phyloP scores from a whole-genome alignment of 1,139 yeast genomes.

The Lodderomyces margitis region DNA sequence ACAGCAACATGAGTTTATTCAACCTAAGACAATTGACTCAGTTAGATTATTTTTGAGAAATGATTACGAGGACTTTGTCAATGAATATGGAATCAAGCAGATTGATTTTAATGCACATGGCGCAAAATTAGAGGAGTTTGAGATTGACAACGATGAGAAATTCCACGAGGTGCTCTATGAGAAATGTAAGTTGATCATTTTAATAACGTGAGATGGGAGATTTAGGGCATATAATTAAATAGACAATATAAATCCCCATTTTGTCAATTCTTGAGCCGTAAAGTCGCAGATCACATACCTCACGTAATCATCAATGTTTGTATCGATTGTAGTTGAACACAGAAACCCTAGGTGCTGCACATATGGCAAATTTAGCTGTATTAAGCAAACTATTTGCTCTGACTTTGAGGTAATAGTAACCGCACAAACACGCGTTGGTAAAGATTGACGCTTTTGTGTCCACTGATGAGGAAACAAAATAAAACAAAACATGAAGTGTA shows the following conservation, averaged over 20 bases:
- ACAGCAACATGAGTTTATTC: slow-evolving; percentile 16
- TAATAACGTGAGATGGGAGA: neutral
- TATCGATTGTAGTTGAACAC: neutral
- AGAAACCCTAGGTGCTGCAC: too few species aligned
- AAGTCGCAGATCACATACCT: neutral
- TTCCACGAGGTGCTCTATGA: slow-evolving; percentile 45
- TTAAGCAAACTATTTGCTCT: too few species aligned
- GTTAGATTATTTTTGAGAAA: slow-evolving; percentile 39
- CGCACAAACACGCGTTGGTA: too few species aligned
- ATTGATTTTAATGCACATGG: slow-evolving; percentile 24
- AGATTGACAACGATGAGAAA: slow-evolving; percentile 40
- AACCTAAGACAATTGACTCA: slow-evolving; percentile 15
- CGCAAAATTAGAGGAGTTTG: slow-evolving; percentile 30
- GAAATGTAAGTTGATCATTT: slow-evolving; percentile 45
- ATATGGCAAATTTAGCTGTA: too few species aligned
- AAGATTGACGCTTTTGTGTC: too few species aligned
- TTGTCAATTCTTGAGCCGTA: too few species aligned
- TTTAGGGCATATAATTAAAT: neutral
- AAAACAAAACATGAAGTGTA: too few species aligned
- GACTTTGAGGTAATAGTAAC: too few species aligned
- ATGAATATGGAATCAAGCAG: slow-evolving; percentile 28
- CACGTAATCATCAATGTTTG: neutral
- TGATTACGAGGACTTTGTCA: slow-evolving; percentile 41
- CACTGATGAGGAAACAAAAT: too few species aligned
- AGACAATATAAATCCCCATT: too few species aligned